These are phyloP conservation scores for Aspergillus baeticus DNA, from an alignment of 495 filamentous ascomycete genomes.

Conservation along the genomic window DNA sequence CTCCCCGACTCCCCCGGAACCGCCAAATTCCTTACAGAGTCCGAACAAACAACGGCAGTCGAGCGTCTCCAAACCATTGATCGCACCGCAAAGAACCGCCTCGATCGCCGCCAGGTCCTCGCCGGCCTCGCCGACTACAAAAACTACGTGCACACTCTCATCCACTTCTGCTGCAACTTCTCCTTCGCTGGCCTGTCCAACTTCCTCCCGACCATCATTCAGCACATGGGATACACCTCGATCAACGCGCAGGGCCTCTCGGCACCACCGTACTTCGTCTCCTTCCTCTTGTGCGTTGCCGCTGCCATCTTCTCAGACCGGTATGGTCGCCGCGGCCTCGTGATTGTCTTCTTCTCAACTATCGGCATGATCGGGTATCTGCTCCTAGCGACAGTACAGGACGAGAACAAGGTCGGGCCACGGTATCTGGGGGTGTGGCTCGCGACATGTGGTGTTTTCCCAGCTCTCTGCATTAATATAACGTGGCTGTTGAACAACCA, in stretches of 20 bases:
- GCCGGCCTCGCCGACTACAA: constrained; percentile 28
- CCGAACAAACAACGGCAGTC: constrained; percentile 43
- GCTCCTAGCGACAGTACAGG: constrained; percentile 50
- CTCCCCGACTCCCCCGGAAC: constrained; percentile 66
- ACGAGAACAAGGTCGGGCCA: constrained; percentile 39
- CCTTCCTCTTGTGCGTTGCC: constrained; percentile 60
- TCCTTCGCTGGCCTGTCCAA: constrained; percentile 54
- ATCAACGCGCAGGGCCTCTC: constrained; percentile 70
- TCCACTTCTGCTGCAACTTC: constrained; percentile 32
- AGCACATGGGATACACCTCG: constrained; percentile 64
- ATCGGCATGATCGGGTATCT: constrained; percentile 67
- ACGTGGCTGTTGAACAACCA: constrained; percentile 63
- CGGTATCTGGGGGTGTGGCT: constrained; percentile 63
- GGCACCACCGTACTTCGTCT: constrained; percentile 70
- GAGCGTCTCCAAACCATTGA: constrained; percentile 28
- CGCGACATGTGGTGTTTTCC: constrained; percentile 62
- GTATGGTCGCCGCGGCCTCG: constrained; percentile 58
- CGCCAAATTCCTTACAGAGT: constrained; percentile 61
- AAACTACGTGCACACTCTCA: constrained; percentile 28
- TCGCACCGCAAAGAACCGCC: constrained; percentile 19
- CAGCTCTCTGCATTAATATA: constrained; percentile 58
- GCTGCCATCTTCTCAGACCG: constrained; percentile 65
- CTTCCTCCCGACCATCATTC: constrained; percentile 71
- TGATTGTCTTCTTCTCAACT: constrained; percentile 56
- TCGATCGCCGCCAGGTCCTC: constrained; percentile 23